phyloP scores from a whole-genome alignment of 1,139 yeast genomes.

The Candida gigantensis region DNA sequence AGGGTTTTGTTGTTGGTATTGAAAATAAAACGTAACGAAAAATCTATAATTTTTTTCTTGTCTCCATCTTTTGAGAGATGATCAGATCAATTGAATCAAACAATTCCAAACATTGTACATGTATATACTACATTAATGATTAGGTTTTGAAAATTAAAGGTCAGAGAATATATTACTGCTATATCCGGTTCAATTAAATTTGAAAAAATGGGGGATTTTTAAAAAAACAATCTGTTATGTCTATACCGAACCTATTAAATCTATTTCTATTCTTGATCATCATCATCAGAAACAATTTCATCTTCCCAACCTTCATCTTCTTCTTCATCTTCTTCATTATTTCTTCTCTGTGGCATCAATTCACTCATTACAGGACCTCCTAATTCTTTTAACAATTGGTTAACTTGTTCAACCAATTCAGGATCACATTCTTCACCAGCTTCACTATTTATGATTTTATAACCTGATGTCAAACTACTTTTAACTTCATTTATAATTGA shows the following conservation, averaged over 20 bases:
- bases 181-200: too few relatives aligned
- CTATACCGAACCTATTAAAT: neutral
- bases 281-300: constrained; percentile 37
- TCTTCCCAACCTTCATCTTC: constrained; percentile 49
- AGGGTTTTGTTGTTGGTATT: too few relatives aligned
- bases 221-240: too few relatives aligned
- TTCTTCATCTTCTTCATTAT: constrained; percentile 29
- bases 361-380: constrained; percentile 61
- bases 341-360: constrained; percentile 43
- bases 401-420: constrained; percentile 57
- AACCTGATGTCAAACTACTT: constrained; percentile 57
- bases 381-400: constrained; percentile 48
- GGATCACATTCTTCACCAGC: constrained; percentile 51
- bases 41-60: too few relatives aligned
- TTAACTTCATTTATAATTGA: constrained; percentile 47
- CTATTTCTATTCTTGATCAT: constrained; percentile 12
- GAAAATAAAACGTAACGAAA: too few relatives aligned
- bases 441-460: constrained; percentile 46
- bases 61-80: too few relatives aligned
- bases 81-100: too few relatives aligned
- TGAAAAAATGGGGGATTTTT: too few relatives aligned
- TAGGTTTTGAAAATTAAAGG: too few relatives aligned
- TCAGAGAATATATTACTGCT: too few relatives aligned
- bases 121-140: too few relatives aligned
- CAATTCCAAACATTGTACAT: too few relatives aligned